A percentile compares a stretch with the other conserved stretches of the same genome.
phyloP scores from a whole-genome alignment of 306 rosid genomes.

The Prunus dulcis region DNA sequence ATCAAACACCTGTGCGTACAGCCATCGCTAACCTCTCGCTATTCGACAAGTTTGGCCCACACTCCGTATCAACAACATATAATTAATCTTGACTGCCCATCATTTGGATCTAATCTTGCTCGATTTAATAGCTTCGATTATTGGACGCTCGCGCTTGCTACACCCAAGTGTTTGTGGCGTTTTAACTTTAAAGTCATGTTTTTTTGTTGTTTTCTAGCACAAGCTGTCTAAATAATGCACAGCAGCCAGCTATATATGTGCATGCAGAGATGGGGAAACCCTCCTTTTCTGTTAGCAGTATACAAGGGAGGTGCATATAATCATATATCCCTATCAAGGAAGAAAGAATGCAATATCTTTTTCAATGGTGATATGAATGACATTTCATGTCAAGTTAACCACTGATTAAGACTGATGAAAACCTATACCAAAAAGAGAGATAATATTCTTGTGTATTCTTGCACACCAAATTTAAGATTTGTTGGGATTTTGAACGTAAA shows the following conservation, averaged over 20 bases:
- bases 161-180: not conserved
- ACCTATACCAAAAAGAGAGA: too few relatives aligned
- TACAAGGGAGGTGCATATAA: not conserved
- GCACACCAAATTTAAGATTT: too few relatives aligned
- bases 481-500: too few relatives aligned
- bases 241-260: not conserved
- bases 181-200: not conserved
- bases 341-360: not conserved
- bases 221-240: not conserved
- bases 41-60: not conserved
- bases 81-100: not conserved
- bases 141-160: not conserved
- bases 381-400: not conserved
- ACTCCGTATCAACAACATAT: not conserved
- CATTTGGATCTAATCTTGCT: not conserved
- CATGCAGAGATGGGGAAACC: not conserved
- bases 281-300: not conserved
- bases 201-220: not conserved
- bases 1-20: constrained; percentile 9
- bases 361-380: not conserved
- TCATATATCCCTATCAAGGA: not conserved
- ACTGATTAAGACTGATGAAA: not conserved
- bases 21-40: not conserved
- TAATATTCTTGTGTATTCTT: too few relatives aligned
- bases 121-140: not conserved